Evolutionary conservation across 305 asterid species (phyloP), one percentile per base, ranked within the genome.

Genomic region (Fraxinus dipetala): DNA sequence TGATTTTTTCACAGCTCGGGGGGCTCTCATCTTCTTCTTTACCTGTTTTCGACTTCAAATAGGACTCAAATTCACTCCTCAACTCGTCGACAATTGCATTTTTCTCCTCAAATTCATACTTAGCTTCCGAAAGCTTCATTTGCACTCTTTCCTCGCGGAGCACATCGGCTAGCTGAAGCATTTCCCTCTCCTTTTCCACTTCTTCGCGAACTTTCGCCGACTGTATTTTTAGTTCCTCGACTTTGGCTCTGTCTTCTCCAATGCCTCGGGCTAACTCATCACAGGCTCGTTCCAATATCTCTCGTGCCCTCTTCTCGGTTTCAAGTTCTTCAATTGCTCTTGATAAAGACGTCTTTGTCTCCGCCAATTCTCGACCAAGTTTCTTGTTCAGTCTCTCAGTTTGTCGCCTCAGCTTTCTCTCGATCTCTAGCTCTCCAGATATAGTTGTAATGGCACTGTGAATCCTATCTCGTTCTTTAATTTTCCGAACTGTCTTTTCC

Each of bases 81-180:
- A 96, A 83, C 75, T 85, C 87, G 35, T 96, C 98, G 16, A 96
- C 90, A 82, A 83, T 89, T 3, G 93, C 96, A 76, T 91, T 93
- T 83, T 94, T 96, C 91, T 96, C 98, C 91, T 96, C 99, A n/a
- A 94, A 94, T 20, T 92, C 91, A 80, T 92, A 91, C 92, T 87
- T 95, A 4, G 98, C 99, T 86, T 96, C 99, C 0, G 90, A 86
- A 24, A 96, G 96, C 89, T 95, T 96, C 98, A 95, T 96, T 83
- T 93, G 98, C 75, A 92, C 98, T 84, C 98, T 84, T 78, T 96
- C 99, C 89, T 96, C 98, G 11, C 97, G 90, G 26, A 93, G 70
- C 24, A 89, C 85, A 82, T 96, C 98, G 0, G 97, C 98, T 10
- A 96, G 67, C 67, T 93, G 98, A 81, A 96, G 97, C 98, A 93